A percentile compares a stretch with the other conserved stretches of the same genome.
phyloP scores from a whole-genome alignment of 2,329 filamentous ascomycete genomes.

The Emericellopsis atlantica region DNA sequence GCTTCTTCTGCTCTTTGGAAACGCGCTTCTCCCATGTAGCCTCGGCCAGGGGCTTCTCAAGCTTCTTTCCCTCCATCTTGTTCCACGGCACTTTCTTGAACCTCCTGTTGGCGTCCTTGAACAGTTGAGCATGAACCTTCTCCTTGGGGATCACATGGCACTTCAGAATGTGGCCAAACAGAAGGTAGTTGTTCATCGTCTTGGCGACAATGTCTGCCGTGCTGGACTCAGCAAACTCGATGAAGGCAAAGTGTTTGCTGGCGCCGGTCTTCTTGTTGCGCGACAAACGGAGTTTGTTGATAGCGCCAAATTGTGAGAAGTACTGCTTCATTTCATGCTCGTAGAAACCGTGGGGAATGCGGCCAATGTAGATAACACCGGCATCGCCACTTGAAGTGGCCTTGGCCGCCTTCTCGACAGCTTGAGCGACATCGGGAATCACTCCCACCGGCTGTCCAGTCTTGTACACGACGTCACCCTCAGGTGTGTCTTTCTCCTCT shows the following conservation, averaged over 20 bases:
- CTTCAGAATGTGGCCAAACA: constrained; percentile 89
- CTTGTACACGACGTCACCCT: constrained; percentile 23
- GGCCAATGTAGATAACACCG: constrained; percentile 81
- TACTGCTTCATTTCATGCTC: constrained; percentile 91
- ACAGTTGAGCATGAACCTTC: constrained; percentile 68
- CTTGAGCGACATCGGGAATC: constrained; percentile 33
- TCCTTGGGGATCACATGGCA: constrained; percentile 67
- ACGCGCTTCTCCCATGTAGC: constrained; percentile 70
- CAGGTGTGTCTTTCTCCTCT: constrained; percentile 23
- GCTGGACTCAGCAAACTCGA: constrained; percentile 72
- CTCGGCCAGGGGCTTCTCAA: constrained; percentile 62
- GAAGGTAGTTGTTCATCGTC: constrained; percentile 95
- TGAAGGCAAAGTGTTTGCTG: constrained; percentile 88
- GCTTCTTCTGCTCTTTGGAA: constrained; percentile 56
- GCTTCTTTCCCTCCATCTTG: constrained; percentile 64
- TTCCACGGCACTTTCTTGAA: constrained; percentile 86
- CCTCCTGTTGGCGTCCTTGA: constrained; percentile 80
- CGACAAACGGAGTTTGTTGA: constrained; percentile 67
- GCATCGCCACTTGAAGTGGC: constrained; percentile 4
- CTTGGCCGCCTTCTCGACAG: constrained; percentile 28
- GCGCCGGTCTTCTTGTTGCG: constrained; percentile 85
- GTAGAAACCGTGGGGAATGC: constrained; percentile 89
- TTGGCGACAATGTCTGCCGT: constrained; percentile 82
- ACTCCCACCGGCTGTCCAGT: constrained; percentile 37
- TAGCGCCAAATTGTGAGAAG: constrained; percentile 83